Base-by-base conservation (phyloP, 2,329 filamentous ascomycete species). In the Venturia effusa region DNA sequence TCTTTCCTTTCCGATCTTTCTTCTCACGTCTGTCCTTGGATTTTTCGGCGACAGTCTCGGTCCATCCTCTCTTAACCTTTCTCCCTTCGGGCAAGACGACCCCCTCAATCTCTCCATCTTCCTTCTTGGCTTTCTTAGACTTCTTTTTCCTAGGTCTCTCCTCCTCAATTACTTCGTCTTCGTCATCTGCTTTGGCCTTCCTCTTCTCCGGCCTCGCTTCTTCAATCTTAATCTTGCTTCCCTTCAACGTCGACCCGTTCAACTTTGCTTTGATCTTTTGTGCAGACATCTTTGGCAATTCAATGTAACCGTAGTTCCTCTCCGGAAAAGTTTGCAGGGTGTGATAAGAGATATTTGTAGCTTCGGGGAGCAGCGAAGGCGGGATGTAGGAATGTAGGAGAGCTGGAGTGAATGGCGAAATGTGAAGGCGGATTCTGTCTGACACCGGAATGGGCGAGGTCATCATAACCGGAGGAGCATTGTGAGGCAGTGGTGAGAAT, bases 221-320 rank as follows among this genome's bases (percentile, higher is more conserved):
- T 70, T 97, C 90, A 65, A 99, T 84, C 65, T 85, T 85, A 70
- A 97, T 84, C 76, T 96, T 97, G 66, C 82, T 81, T 10, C 94
- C 94, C 72, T 88, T 94, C 64, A 99, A 77, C 30, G 90, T 88
- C 1, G 88, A 84, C 39, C 93, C 93, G 79, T 96, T 89, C 61
- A 97, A 82, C 78, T 94, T 97, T 77, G 88, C 93, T 78, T 87
- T 91, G 63, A 97, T 77, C 75, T 92, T 96, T n/a, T 93, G 88
- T 11, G 93, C 94, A 68, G 96, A 92, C 75, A 85, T 84, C 3
- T 74, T 77, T 0, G 92, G 92, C 43, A 99, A 77, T 59, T 95
- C 92, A 66, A 97, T 80, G 77, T 89, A 99, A 64, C 93, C 94
- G 84, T 91, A 99, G 62, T 84, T 87, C 72, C 85, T 88, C 68